Evolutionary conservation across 129 eudicot genomes (phyloP), one percentile per base, ranked within the genome.

Genomic region (Tagetes erecta): DNA sequence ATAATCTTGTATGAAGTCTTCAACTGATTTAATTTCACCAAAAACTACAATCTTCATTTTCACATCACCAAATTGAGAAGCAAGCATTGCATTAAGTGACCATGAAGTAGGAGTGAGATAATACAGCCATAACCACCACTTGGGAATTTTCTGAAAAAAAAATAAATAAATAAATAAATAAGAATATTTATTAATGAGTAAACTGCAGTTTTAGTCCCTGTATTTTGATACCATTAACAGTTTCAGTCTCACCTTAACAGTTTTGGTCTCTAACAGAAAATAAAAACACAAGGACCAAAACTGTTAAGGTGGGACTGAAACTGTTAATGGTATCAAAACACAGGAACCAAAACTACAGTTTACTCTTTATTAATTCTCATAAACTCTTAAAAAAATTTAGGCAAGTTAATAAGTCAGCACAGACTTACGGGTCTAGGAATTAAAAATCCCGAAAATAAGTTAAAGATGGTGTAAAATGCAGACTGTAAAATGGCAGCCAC

Each of bases 121-220:
- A 67, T 86, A 88, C 20, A 83, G 33, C 95, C 91, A 86, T 3
- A 82, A 6, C 95, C 95, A 89, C 91, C 91, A 89, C 42, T 72
- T 82, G 1, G 91, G 91, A 80, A 89, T 81, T 72, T 83, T 78
- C 89, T 86, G 87, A 68, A 74, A 64, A 5, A 5, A 41, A 52
- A 38, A 0, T 4, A 74, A 52, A 68, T 5, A 14, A 53, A 53
- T 8, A 35, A 45, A 35, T 6, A 6, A 12, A 5, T 68, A 5
- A 46, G 20, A 5, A 72, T 20, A 14, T 12, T 73, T 41, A 42
- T 45, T 35, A 5, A 75, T 3, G 30, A 40, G 40, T 60, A 0
- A 62, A 46, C 6, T 45, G 33, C 20, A 20, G 27, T 20, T 20
- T 20, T 20, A 20, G 27, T 20, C 27, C 27, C 27, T 20, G 27